Conservation (phyloP, 345 rosid genomes). For the Citrus trifoliata region DNA sequence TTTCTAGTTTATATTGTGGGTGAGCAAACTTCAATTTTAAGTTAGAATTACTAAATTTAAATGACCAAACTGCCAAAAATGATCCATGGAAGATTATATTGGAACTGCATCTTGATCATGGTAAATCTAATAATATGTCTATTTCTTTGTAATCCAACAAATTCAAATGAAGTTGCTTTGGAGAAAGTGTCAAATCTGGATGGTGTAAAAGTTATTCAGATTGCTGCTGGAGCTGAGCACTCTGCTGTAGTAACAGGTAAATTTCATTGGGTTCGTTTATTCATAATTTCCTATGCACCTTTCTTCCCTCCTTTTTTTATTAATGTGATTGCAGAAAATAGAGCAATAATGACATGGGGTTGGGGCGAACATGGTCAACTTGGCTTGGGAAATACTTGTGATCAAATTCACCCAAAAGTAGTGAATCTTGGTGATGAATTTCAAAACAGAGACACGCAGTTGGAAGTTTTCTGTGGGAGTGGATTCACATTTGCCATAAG, state of each 20-base stretch:
- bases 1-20: background rate
- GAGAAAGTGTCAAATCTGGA: slow-evolving; percentile 46
- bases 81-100: background rate
- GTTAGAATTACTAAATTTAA: background rate
- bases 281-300: background rate
- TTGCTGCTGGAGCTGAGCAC: slow-evolving; percentile 93
- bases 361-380: slow-evolving; percentile 99
- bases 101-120: background rate
- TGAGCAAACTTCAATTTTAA: background rate
- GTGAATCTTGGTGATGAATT: slow-evolving; percentile 32
- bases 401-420: slow-evolving; percentile 49
- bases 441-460: slow-evolving; percentile 11
- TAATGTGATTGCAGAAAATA: slow-evolving; percentile 46
- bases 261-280: background rate
- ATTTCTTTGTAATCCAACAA: slow-evolving; percentile 12
- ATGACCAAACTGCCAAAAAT: background rate
- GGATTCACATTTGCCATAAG: slow-evolving; percentile 61
- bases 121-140: background rate
- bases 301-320: background rate
- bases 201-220: slow-evolving; percentile 40
- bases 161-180: slow-evolving; percentile 26
- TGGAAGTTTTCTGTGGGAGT: slow-evolving; percentile 76
- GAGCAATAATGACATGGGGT: slow-evolving; percentile 75
- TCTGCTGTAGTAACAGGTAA: slow-evolving; percentile 74
- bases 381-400: slow-evolving; percentile 63